Base-by-base conservation (phyloP, 257 asterid species). In the Solanum pimpinellifolium region DNA sequence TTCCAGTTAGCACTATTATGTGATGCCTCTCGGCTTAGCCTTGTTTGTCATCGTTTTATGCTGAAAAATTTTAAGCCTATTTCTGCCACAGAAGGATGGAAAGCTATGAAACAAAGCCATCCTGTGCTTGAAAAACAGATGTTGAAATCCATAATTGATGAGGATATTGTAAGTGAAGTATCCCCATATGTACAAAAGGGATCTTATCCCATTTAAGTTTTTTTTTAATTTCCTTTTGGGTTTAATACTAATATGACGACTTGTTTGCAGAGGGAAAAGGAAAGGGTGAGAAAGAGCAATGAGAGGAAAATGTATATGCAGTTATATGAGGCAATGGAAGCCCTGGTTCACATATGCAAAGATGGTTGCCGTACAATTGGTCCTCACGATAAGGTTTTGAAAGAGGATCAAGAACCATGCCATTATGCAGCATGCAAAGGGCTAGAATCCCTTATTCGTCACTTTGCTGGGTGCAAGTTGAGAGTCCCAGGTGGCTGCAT, bases 341-440 rank as follows among this genome's bases (percentile, higher is more conserved):
- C 98, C 23, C 91, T 95, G 9, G 96, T 96, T 56, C 99, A 96
- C 90, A 95, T 94, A 91, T 96, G 95, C 73, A 93, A 86, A 89
- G 98, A 96, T 6, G 99, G 99, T 4, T 96, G 99, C 88, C 94
- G 93, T 10, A 93, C 96, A 2, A 96, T 95, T 46, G 98, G 98
- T 25, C 98, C 98, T 29, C 93, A 88, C 2, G 94, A 95, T 89
- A 94, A 93, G 93, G 87, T 85, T 23, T 62, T 86, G 83, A 91
- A 75, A 82, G 88, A 88, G 8, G 93, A 92, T 62, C 88, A 93
- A 52, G 89, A 88, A n/a, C 97, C 98, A 9, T 96, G 99, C 82
- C 60, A 69, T 7, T 94, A 92, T 76, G 87, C 87, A 31, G 98
- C 98, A 10, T 96, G 99, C 73, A 93, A 94, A 88, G 95, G 95